Evolutionary conservation across 2,329 filamentous ascomycete species (phyloP).

Genomic region (Lachnellula suecica): DNA sequence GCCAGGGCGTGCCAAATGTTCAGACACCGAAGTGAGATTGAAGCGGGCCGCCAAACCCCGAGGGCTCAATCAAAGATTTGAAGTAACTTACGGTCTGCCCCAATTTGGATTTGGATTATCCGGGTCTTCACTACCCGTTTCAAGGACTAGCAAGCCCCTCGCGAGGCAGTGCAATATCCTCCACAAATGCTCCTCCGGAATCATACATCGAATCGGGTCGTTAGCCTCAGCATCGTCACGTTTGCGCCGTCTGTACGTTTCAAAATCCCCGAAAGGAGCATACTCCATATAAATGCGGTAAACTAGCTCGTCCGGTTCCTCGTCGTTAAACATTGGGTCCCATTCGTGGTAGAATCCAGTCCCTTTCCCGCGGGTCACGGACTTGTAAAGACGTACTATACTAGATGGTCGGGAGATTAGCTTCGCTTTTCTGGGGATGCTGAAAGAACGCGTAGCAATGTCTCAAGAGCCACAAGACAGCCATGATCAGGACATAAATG

Average conservation of each 20-base stretch:
- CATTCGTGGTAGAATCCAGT: neutral
- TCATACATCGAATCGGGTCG: neutral
- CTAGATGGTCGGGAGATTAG: too few species aligned
- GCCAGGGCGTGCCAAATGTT: neutral
- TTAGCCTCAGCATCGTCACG: neutral
- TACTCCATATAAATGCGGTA: constrained; percentile 10
- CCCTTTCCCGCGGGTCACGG: neutral
- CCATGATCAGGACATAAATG: too few species aligned
- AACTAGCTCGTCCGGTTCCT: neutral
- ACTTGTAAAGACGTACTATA: constrained; percentile 7
- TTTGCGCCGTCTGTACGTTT: neutral
- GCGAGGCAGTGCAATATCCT: constrained; percentile 11
- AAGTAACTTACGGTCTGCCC: neutral
- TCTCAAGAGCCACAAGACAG: too few species aligned
- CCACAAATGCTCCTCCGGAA: constrained; percentile 12
- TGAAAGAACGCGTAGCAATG: too few species aligned
- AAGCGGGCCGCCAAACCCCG: neutral
- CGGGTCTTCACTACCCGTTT: constrained; percentile 5
- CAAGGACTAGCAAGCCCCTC: constrained; percentile 4
- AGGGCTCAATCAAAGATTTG: neutral
- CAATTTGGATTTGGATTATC: neutral
- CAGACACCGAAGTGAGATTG: neutral
- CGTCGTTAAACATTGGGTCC: constrained; percentile 1
- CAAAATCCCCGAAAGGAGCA: constrained; percentile 1
- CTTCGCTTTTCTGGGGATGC: too few species aligned